A percentile compares a stretch with the other conserved stretches of the same genome.
These are phyloP conservation scores for Tricholoma terreum DNA, from an alignment of 768 basidiomycete genomes.

Conservation along the genomic window DNA sequence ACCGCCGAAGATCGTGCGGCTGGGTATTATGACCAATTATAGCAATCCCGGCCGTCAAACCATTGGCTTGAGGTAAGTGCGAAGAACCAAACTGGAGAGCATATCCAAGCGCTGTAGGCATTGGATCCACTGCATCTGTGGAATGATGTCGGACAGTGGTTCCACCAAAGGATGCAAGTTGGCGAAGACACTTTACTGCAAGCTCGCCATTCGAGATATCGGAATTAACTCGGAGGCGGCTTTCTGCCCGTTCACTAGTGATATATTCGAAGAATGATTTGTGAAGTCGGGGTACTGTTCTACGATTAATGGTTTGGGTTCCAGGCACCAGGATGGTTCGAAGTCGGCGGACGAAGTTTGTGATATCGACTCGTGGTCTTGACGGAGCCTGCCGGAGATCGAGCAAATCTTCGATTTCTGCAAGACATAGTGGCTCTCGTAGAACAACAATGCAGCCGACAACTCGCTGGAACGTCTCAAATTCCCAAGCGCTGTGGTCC, in stretches of 20 bases:
- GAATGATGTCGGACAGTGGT: background rate
- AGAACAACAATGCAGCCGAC: constrained; percentile 13
- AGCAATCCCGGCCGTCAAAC: background rate
- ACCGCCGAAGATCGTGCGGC: too few relatives aligned
- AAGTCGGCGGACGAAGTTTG: constrained; percentile 13
- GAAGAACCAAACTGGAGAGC: constrained; percentile 3
- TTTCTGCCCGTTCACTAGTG: constrained; percentile 1
- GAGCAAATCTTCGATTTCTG: constrained; percentile 6
- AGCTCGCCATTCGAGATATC: constrained; percentile 6
- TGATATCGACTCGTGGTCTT: constrained; percentile 5
- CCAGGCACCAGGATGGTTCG: constrained; percentile 16
- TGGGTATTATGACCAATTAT: background rate
- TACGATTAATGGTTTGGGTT: constrained; percentile 2
- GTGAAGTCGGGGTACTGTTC: constrained; percentile 17
- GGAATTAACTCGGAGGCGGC: constrained; percentile 2
- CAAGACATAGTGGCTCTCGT: constrained; percentile 9
- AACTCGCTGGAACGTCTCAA: constrained; percentile 13
- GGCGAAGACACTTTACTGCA: constrained; percentile 6
- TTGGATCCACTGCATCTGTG: background rate
- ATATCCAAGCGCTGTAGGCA: constrained; percentile 5
- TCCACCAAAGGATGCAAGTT: background rate
- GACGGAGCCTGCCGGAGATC: constrained; percentile 3
- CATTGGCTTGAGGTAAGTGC: background rate
- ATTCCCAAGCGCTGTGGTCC: constrained; percentile 5
- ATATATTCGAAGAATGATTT: constrained; percentile 17